Percentiles rank a stretch among this genome's conserved stretches.
These are phyloP conservation scores for Coniochaeta pulveracea DNA, from an alignment of 2,329 filamentous ascomycete species.

Conservation along the genomic window DNA sequence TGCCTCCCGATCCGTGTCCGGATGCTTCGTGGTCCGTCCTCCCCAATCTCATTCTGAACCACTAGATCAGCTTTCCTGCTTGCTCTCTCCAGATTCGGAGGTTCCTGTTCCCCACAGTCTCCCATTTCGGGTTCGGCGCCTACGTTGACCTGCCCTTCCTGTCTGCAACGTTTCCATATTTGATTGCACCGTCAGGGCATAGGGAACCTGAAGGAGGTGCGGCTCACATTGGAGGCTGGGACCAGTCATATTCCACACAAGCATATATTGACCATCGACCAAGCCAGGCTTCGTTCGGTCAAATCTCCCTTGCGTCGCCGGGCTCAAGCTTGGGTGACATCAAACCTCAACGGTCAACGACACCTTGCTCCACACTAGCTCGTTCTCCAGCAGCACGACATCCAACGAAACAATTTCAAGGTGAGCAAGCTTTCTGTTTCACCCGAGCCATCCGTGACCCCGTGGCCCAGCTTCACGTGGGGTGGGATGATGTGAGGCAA, in stretches of 20 bases:
- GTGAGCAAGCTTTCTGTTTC: not conserved
- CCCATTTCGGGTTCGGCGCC: constrained; percentile 2
- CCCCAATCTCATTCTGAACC: no score
- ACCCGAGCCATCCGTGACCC: no score
- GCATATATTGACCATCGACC: not conserved
- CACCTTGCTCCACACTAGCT: not conserved
- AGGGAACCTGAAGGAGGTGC: constrained; percentile 1
- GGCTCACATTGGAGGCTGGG: constrained; percentile 3
- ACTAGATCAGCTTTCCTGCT: not conserved
- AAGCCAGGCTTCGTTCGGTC: no score
- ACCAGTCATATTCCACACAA: not conserved
- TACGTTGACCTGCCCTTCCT: constrained; percentile 2
- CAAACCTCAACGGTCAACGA: not conserved
- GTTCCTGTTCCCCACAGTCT: constrained; percentile 1
- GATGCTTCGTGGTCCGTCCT: not conserved
- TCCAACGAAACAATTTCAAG: no score
- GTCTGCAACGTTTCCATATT: constrained; percentile 5
- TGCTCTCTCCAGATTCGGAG: constrained; percentile 1
- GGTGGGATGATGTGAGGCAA: no score
- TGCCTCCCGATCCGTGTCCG: constrained; percentile 4
- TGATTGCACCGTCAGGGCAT: not conserved
- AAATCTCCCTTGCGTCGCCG: no score
- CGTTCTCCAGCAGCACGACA: not conserved
- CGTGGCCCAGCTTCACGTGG: no score
- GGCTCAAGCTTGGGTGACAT: no score